A percentile compares a stretch with the other conserved stretches of the same genome.
phyloP scores from a whole-genome alignment of 345 rosid genomes.

The Alliaria petiolata region DNA sequence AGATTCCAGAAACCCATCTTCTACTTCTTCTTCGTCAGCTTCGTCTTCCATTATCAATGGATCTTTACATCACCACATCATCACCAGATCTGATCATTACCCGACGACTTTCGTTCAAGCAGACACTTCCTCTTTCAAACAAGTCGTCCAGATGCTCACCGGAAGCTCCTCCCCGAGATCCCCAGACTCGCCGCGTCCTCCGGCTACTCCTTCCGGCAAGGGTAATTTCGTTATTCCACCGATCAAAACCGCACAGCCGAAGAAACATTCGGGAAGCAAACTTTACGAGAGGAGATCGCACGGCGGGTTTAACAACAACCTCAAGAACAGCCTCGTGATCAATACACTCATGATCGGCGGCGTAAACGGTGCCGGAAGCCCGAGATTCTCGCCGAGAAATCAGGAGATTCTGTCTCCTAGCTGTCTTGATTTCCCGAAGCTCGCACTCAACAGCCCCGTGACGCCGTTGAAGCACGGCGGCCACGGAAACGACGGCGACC shows the following conservation, averaged over 20 bases:
- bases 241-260: conserved; percentile 50
- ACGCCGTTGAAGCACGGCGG: conserved; percentile 51
- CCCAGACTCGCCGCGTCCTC: conserved; percentile 39
- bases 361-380: conserved; percentile 35
- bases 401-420: conserved; percentile 86
- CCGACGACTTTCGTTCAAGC: conserved; percentile 97
- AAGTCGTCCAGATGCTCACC: conserved; percentile 94
- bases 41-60: conserved; percentile 34
- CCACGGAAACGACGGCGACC: conserved; percentile 43
- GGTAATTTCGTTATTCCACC: conserved; percentile 59
- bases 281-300: conserved; percentile 85
- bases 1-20: conserved; percentile 46
- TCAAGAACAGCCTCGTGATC: conserved; percentile 83
- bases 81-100: conserved; percentile 89
- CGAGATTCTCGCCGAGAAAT: conserved; percentile 62
- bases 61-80: conserved; percentile 41
- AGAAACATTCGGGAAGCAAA: conserved; percentile 50
- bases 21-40: conserved; percentile 27
- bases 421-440: conserved; percentile 87
- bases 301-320: conserved; percentile 40
- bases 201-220: conserved; percentile 23
- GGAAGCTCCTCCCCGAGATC: conserved; percentile 52
- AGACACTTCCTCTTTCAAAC: conserved; percentile 81
- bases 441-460: conserved; percentile 87
- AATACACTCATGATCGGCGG: conserved; percentile 53